Percentiles rank a stretch among this genome's conserved stretches.
phyloP scores from a whole-genome alignment of 805 yeast species.

The Maudiozyma barnettii region DNA sequence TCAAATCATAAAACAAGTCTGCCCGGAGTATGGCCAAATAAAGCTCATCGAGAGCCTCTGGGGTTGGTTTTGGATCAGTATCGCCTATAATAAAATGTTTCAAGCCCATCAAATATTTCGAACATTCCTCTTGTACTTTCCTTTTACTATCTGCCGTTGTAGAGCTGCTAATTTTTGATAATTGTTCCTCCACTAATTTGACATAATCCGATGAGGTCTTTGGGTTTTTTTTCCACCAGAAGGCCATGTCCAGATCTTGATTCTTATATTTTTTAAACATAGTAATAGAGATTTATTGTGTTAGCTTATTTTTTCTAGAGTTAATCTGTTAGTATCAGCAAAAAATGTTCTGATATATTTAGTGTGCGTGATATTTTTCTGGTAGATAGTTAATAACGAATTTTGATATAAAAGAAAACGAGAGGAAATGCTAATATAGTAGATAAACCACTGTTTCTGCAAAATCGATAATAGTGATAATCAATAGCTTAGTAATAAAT shows the following conservation, averaged over 20 bases:
- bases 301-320: no score
- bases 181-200: conserved; percentile 62
- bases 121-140: conserved; percentile 62
- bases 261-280: conserved; percentile 26
- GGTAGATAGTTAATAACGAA: background rate
- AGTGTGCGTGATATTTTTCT: no score
- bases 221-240: conserved; percentile 82
- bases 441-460: background rate
- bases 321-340: no score
- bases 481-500: background rate
- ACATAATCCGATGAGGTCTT: conserved; percentile 83
- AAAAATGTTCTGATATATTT: no score
- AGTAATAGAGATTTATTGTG: background rate
- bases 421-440: background rate
- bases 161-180: conserved; percentile 46
- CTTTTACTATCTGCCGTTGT: conserved; percentile 27
- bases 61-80: conserved; percentile 43
- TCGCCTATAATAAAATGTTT: conserved; percentile 56
- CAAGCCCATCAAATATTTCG: conserved; percentile 54
- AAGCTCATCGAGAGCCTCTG: conserved; percentile 65
- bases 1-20: conserved; percentile 56
- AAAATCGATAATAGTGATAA: background rate
- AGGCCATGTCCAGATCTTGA: conserved; percentile 53
- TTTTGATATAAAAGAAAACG: background rate
- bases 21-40: conserved; percentile 71